Conservation (phyloP, 176 grass and related monocot genomes). For the Eleusine coracana region DNA sequence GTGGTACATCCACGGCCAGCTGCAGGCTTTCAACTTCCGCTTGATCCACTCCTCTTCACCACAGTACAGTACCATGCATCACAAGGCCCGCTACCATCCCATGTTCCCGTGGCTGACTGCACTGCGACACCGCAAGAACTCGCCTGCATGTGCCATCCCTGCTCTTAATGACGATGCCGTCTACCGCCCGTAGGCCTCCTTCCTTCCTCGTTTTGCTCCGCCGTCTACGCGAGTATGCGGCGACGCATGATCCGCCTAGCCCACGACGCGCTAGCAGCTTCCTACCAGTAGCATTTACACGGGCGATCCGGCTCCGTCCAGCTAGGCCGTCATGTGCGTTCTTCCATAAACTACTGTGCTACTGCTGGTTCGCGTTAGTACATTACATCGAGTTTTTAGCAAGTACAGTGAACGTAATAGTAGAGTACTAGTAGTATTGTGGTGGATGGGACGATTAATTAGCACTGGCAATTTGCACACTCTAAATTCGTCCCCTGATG, state of each 20-base stretch:
- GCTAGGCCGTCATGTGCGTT: neutral
- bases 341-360: slow-evolving; percentile 14
- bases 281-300: neutral
- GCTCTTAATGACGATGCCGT: neutral
- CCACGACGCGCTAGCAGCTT: neutral
- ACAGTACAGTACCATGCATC: neutral
- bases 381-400: neutral
- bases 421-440: neutral
- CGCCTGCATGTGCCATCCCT: slow-evolving; percentile 14
- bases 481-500: neutral
- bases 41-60: neutral
- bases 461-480: neutral
- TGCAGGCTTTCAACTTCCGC: neutral
- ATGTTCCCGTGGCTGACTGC: slow-evolving; percentile 1
- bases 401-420: neutral
- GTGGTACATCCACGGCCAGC: neutral
- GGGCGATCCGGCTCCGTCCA: neutral
- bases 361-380: neutral
- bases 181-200: too few species aligned
- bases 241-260: neutral
- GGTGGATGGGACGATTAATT: neutral
- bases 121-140: neutral
- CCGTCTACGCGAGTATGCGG: neutral
- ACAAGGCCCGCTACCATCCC: neutral
- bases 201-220: neutral